phyloP scores from a whole-genome alignment of 805 yeast genomes.

The Candida boleticola region DNA sequence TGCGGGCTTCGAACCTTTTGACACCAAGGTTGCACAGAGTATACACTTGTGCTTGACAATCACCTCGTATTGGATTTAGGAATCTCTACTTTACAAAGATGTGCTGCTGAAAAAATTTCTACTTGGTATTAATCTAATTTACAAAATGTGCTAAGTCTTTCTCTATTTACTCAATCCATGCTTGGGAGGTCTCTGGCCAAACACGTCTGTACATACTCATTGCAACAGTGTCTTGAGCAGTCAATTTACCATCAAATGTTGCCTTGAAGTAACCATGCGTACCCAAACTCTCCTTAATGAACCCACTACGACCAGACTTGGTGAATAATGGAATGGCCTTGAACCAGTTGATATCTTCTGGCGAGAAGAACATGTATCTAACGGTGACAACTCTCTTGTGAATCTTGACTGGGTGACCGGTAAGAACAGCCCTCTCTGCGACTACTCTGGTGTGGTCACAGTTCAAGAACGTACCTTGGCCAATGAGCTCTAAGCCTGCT shows the following conservation, averaged over 20 bases:
- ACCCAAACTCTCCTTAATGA: conserved; percentile 92
- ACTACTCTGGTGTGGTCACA: conserved; percentile 81
- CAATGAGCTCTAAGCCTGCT: conserved; percentile 61
- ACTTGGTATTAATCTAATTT: no score
- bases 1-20: no score
- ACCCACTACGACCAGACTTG: conserved; percentile 89
- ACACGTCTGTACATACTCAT: conserved; percentile 92
- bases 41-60: no score
- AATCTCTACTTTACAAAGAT: no score
- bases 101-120: no score
- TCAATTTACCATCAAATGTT: conserved; percentile 83
- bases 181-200: conserved; percentile 67
- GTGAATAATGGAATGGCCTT: conserved; percentile 91
- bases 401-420: conserved; percentile 94
- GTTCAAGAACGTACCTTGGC: conserved; percentile 86
- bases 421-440: conserved; percentile 84
- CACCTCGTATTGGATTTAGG: no score
- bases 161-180: conserved; percentile 33
- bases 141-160: no score
- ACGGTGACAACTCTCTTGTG: conserved; percentile 90
- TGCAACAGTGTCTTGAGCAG: conserved; percentile 89
- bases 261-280: conserved; percentile 99
- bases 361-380: conserved; percentile 95
- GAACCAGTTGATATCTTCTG: conserved; percentile 85
- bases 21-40: no score